Evolutionary conservation across 371 early-diverging fungal species (phyloP).

Genomic region (Saksenaea vasiformis): DNA sequence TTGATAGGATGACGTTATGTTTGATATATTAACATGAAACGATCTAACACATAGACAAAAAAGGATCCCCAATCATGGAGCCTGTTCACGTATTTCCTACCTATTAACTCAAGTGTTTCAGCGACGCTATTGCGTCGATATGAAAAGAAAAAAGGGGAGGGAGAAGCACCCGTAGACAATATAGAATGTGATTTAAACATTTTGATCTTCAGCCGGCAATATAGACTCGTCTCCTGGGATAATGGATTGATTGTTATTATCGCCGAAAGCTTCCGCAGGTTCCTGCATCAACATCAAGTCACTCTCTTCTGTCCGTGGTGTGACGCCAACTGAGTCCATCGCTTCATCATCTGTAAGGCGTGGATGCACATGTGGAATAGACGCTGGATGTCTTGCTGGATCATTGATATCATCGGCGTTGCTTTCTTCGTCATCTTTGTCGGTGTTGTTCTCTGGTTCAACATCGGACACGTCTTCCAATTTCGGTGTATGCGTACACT

Average conservation of each 20-base stretch:
- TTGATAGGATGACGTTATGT: too few relatives aligned
- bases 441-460: conserved; percentile 27
- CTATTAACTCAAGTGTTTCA: not conserved
- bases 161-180: too few relatives aligned
- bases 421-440: conserved; percentile 31
- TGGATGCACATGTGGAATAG: conserved; percentile 45
- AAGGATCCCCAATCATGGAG: too few relatives aligned
- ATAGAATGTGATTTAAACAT: not conserved
- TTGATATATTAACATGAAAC: too few relatives aligned
- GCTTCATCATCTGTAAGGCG: conserved; percentile 33
- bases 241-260: not conserved
- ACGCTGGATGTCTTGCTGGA: conserved; percentile 45
- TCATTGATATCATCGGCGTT: conserved; percentile 37
- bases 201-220: not conserved
- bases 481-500: conserved; percentile 44
- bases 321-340: not conserved
- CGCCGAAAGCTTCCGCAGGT: not conserved
- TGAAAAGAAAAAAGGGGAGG: too few relatives aligned
- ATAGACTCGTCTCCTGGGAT: not conserved
- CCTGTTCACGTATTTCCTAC: not conserved
- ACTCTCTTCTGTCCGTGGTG: not conserved
- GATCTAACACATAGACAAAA: too few relatives aligned
- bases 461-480: conserved; percentile 47
- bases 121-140: not conserved
- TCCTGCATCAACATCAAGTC: not conserved